Base-by-base conservation (phyloP, 1,284 basidiomycete species). In the Xerocomus amazonicus region DNA sequence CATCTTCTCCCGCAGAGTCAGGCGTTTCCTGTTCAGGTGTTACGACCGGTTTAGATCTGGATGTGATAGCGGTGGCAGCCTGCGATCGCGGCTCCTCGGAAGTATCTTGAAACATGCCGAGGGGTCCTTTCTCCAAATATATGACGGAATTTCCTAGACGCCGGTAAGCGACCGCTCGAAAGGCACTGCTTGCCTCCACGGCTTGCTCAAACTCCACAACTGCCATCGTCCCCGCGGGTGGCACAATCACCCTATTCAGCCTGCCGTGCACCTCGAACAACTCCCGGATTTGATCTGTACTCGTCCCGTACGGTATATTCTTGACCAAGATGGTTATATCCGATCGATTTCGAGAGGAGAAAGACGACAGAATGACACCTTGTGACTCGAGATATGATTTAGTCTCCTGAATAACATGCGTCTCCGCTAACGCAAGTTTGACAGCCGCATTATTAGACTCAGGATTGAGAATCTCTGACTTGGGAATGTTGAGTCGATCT, bases 271-370 rank as follows among this genome's bases (percentile, higher is more conserved):
- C 77, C 29, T 81, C 79, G 62, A 99, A 97, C 38, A 98, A 66
- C 53, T 86, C 84, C 31, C 81, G 79, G 16, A 98, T 79, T 54
- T 89, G 82, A 10, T 83, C 80, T 0, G 75, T 72, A 1, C 85
- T 81, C 0, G 94, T 97, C 13, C 92, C 92, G 61, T 90, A 97
- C 0, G 96, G 95, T 39, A 99, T 94, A 70, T 99, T 98, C 75
- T 99, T 99, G 54, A 98, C 90, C 9, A 99, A 78, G 50, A 98
- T 86, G 40, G 80, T 84, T 0, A 91, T 95, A 59, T 90, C 83
- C 0, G 90, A 93, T 2, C 83, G 78, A 0, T 73, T 72, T 3
- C 77, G 70, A 2, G 75, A 69, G 2, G 78, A 72, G 55, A 87
- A 84, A 0, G 82, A 73, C 0, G 80, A 75, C 6, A 88, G 68